These are phyloP conservation scores for Globisporangium splendens DNA, from an alignment of 352 stramenopile genomes.

Conservation along the genomic window DNA sequence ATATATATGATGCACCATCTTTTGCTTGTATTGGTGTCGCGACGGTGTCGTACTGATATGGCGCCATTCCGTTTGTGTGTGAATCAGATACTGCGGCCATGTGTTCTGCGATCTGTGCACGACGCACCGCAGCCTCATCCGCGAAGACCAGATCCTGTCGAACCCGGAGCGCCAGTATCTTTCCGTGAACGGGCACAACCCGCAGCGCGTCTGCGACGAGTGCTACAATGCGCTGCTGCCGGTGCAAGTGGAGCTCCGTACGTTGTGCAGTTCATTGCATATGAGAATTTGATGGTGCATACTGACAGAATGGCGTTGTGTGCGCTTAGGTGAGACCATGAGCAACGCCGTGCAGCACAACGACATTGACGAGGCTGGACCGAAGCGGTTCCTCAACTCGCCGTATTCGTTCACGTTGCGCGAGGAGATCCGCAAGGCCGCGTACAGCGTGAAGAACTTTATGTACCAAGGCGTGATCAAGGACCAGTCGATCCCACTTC, in stretches of 20 bases:
- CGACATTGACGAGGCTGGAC: constrained; percentile 55
- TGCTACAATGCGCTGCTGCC: constrained; percentile 58
- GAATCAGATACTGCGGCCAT: constrained; percentile 56
- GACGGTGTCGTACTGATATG: too few relatives aligned
- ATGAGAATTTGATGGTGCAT: background rate
- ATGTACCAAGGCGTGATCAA: constrained; percentile 86
- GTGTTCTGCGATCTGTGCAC: constrained; percentile 82
- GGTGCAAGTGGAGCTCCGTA: constrained; percentile 68
- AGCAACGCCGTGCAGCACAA: constrained; percentile 82
- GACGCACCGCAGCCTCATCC: constrained; percentile 64
- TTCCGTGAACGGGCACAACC: constrained; percentile 76
- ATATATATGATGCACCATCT: too few relatives aligned
- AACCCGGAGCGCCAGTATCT: constrained; percentile 73
- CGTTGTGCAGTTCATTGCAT: constrained; percentile 7
- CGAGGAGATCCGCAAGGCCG: constrained; percentile 92
- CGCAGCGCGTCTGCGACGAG: constrained; percentile 79
- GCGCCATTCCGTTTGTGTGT: too few relatives aligned
- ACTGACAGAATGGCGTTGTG: too few relatives aligned
- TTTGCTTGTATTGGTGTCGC: background rate
- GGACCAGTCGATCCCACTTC: constrained; percentile 87
- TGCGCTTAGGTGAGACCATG: constrained; percentile 44
- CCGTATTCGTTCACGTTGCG: constrained; percentile 88
- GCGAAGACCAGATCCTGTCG: constrained; percentile 66
- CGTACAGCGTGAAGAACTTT: constrained; percentile 92
- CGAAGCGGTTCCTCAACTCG: constrained; percentile 77